phyloP scores from a whole-genome alignment of 805 yeast genomes.

The Schwanniomyces vanrijiae region DNA sequence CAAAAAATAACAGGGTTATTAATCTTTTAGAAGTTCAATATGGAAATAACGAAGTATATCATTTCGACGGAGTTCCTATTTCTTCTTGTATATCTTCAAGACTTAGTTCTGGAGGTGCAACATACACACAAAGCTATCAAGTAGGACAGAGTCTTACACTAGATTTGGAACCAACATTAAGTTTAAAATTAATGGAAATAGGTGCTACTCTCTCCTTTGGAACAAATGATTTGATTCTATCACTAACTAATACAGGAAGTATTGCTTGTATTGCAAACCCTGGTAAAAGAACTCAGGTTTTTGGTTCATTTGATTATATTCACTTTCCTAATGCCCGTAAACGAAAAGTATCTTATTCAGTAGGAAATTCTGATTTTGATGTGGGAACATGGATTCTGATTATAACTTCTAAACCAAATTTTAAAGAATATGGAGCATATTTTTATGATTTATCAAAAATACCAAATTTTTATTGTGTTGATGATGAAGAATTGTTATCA shows the following conservation, averaged over 20 bases:
- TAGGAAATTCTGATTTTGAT: conserved; percentile 6
- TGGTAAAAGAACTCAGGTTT: conserved; percentile 17
- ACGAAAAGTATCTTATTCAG: conserved; percentile 6
- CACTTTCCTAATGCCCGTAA: conserved; percentile 14
- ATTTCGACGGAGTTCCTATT: conserved; percentile 12
- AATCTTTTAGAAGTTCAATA: conserved; percentile 18
- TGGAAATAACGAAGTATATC: conserved; percentile 8
- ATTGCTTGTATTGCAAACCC: conserved; percentile 16
- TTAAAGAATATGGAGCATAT: conserved; percentile 12
- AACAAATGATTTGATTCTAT: conserved; percentile 9
- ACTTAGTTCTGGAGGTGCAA: conserved; percentile 15
- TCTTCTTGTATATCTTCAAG: conserved; percentile 16
- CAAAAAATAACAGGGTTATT: conserved; percentile 6
- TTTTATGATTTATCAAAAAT: conserved; percentile 11
- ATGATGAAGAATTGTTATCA: conserved; percentile 6
- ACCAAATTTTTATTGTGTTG: conserved; percentile 17
- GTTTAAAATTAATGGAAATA: conserved; percentile 1
- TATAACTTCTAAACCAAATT: conserved; percentile 3
- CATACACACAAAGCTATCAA: conserved; percentile 12
- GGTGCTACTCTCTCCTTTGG: conserved; percentile 9
- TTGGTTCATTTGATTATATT: conserved; percentile 11
- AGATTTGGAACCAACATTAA: conserved; percentile 5
- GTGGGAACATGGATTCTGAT: conserved; percentile 9
- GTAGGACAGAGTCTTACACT: conserved; percentile 8
- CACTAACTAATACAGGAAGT: conserved; percentile 12